Base-by-base conservation (phyloP, 2,329 filamentous ascomycete genomes). In the Orbilia blumenaviensis region DNA sequence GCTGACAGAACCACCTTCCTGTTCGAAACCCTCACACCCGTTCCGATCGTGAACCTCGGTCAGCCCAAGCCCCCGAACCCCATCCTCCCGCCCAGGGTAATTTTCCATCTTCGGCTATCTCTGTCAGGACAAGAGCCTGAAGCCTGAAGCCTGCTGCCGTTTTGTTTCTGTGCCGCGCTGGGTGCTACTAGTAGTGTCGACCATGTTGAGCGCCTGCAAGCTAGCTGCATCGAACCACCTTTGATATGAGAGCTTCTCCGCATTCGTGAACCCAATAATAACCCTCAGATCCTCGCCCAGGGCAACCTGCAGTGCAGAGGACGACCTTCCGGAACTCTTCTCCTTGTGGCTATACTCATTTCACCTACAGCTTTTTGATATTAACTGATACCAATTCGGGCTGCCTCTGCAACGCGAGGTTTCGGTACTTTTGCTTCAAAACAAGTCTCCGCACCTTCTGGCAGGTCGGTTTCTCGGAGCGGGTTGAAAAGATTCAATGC, bases 1-100 rank as follows among this genome's bases (percentile, higher is more conserved):
- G 63, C 54, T 63, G 71, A 66, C 71, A 75, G 71, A 63, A 75
- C 54, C 63, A 67, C 71, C 71, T 75, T 75, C 71, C 71, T 67
- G 54, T 75, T 75, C 71, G 46, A 75, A 46, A 58, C 54, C 71
- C 63, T 75, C 71, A 68, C 61, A 66, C 16, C 69, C 69, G 69
- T 74, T 66, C 69, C 63, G 63, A 67, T 63, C 38, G 63, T 41
- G 71, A 75, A 67, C 71, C 71, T 75, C 71, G 71, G 54, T 68
- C 63, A 48, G 60, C 67, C 71, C 62, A 63, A 44, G 58, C 63
- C 62, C 56, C 54, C n/a, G n/a, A 58, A 62, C 23, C 63, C 54
- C 36, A 67, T 67, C 62, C 18, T 74, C 71, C 71, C 71, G 63
- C 71, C 63, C 71, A 67, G 63, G 56, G 50, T 52, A 52, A 23